These are phyloP conservation scores for Penicillium sp. DNA, from an alignment of 2,329 filamentous ascomycete genomes.

Conservation along the genomic window DNA sequence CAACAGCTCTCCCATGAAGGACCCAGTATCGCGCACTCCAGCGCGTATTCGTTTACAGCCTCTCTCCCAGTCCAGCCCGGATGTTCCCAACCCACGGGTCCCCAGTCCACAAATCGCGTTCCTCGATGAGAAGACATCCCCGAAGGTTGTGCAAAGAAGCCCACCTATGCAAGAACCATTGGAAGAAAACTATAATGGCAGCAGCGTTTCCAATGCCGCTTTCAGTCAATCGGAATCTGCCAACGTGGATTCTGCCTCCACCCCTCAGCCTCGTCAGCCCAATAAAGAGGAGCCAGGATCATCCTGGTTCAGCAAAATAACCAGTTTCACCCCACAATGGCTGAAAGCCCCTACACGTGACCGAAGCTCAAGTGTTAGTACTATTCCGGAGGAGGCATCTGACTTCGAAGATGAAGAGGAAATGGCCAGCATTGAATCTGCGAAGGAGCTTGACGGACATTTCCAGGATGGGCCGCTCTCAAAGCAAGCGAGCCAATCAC, in stretches of 20 bases:
- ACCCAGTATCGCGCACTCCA: constrained; percentile 18
- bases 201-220: constrained; percentile 14
- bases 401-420: constrained; percentile 22
- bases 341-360: constrained; percentile 32
- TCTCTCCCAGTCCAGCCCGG: constrained; percentile 29
- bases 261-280: constrained; percentile 23
- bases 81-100: neutral
- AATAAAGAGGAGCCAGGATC: constrained; percentile 27
- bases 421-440: constrained; percentile 14
- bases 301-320: constrained; percentile 41
- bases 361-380: constrained; percentile 17
- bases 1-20: constrained; percentile 16
- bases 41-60: constrained; percentile 26
- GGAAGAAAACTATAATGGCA: constrained; percentile 11
- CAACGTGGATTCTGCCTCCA: constrained; percentile 20
- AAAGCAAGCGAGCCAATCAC: constrained; percentile 14
- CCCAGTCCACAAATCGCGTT: neutral
- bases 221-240: constrained; percentile 15
- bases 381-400: constrained; percentile 9
- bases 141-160: neutral
- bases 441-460: constrained; percentile 13
- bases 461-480: constrained; percentile 19
- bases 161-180: constrained; percentile 3
- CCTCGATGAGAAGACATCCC: neutral
- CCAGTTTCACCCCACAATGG: constrained; percentile 37